A percentile compares a stretch with the other conserved stretches of the same genome.
Conservation (phyloP, 345 rosid genomes). For the Syzygium jambos region DNA sequence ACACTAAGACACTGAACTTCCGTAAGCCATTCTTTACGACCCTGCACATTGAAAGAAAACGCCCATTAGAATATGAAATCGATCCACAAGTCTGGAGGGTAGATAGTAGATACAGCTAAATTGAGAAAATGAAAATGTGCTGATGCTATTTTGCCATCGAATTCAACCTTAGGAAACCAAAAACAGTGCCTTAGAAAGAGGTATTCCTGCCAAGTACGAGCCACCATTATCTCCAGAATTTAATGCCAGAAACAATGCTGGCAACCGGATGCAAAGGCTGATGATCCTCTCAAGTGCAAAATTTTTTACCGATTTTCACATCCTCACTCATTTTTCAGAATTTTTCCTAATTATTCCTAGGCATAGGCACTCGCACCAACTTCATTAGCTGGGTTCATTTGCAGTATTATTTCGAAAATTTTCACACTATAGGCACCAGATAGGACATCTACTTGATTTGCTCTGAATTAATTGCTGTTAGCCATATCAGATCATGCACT, state of each 20-base stretch:
- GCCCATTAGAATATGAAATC: slow-evolving; percentile 1
- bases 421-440: neutral
- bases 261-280: neutral
- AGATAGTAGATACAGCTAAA: neutral
- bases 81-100: neutral
- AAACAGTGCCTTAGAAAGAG: neutral
- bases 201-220: neutral
- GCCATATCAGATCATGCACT: neutral
- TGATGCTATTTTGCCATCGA: neutral
- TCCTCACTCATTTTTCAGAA: neutral
- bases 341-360: neutral
- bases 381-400: neutral
- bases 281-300: neutral
- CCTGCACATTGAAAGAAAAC: slow-evolving; percentile 26
- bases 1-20: slow-evolving; percentile 88
- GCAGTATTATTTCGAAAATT: neutral
- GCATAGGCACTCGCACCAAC: neutral
- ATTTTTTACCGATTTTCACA: neutral
- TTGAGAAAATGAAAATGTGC: neutral
- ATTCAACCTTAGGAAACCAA: neutral
- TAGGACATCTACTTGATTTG: neutral
- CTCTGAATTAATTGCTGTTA: neutral
- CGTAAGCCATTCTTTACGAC: slow-evolving; percentile 84
- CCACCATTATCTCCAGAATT: neutral
- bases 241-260: neutral